Percentiles rank a stretch among this genome's conserved stretches.
Evolutionary conservation across 306 rosid species (phyloP).

Genomic region (Vigna nakashimae): DNA sequence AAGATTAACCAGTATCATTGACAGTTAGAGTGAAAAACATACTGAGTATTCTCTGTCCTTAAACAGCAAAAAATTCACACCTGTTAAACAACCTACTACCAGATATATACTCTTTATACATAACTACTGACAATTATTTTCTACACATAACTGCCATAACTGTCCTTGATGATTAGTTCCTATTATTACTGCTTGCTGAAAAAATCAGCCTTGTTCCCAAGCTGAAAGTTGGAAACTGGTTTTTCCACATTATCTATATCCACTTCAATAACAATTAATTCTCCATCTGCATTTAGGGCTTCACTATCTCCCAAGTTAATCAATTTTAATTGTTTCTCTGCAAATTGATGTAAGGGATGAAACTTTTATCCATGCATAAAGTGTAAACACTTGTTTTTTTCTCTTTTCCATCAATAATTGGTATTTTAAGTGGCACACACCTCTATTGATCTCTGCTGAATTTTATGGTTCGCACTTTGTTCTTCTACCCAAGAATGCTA

Average conservation of each 20-base stretch:
- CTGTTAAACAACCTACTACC: background rate
- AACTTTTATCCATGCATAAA: too few relatives aligned
- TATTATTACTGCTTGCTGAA: background rate
- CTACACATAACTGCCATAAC: background rate
- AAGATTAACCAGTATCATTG: constrained; percentile 13
- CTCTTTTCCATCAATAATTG: too few relatives aligned
- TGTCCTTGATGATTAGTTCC: background rate
- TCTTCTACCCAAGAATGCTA: background rate
- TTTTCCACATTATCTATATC: background rate
- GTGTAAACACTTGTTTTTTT: too few relatives aligned
- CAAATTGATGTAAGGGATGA: too few relatives aligned
- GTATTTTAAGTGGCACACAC: too few relatives aligned
- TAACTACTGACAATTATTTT: background rate
- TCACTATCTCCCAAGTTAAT: background rate
- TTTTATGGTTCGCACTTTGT: background rate
- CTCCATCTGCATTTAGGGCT: background rate
- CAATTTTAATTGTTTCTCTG: background rate
- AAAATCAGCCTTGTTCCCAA: background rate
- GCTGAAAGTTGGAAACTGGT: background rate
- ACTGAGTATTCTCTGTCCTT: background rate
- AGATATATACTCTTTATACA: background rate
- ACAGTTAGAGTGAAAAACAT: background rate
- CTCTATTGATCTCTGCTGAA: background rate
- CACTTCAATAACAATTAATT: background rate
- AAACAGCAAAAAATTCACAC: background rate